phyloP scores from a whole-genome alignment of 1,284 basidiomycete species.

The Ganoderma resinaceum region DNA sequence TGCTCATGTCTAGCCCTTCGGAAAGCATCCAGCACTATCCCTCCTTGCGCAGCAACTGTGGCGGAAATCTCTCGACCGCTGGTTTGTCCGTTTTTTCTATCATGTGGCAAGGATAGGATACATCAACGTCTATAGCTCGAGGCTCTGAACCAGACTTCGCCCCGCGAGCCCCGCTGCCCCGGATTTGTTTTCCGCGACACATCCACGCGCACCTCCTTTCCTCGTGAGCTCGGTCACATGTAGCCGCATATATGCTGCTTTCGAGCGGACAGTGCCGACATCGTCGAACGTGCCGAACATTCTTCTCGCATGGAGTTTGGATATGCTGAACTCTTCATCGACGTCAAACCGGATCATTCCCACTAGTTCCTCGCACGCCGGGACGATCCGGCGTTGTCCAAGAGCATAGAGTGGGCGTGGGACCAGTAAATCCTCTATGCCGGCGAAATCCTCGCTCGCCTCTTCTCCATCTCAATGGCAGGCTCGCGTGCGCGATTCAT shows the following conservation, averaged over 20 bases:
- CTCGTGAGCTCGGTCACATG: neutral
- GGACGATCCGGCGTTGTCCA: neutral
- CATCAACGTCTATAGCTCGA: too few relatives aligned
- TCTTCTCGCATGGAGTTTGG: neutral
- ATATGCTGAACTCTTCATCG: neutral
- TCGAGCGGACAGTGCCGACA: neutral
- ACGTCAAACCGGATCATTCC: neutral
- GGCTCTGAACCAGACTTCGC: neutral
- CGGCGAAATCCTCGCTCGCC: constrained; percentile 18
- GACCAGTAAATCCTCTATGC: constrained; percentile 18
- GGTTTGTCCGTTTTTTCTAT: too few relatives aligned
- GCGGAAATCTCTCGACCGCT: too few relatives aligned
- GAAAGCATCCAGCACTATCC: too few relatives aligned
- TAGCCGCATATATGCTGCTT: neutral
- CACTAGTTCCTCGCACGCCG: constrained; percentile 11
- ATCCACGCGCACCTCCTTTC: neutral
- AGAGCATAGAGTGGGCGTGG: neutral
- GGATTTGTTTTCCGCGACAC: neutral
- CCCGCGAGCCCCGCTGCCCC: neutral
- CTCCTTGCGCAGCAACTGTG: too few relatives aligned
- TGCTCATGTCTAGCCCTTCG: too few relatives aligned
- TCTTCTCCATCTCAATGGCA: constrained; percentile 37
- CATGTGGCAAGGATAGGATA: too few relatives aligned
- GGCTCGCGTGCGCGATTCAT: constrained; percentile 35
- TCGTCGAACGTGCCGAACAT: too few relatives aligned